phyloP scores from a whole-genome alignment of 176 grass and related monocot genomes.

The Carex pumila region DNA sequence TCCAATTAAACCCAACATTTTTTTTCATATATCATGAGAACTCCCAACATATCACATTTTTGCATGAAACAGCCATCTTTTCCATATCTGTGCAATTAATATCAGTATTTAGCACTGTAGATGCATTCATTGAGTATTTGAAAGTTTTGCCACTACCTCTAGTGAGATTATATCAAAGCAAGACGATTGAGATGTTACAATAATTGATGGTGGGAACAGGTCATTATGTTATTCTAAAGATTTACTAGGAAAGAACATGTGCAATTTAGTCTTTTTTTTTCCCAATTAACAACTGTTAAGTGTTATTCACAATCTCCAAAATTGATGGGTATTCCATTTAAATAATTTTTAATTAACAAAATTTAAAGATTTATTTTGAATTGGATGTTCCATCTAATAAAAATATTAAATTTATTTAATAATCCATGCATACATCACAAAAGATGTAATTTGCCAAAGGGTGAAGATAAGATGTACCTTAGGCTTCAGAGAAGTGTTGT shows the following conservation, averaged over 20 bases:
- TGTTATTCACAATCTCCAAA: neutral
- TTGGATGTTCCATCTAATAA: no score
- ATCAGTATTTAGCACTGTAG: neutral
- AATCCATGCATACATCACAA: neutral
- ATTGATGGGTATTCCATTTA: neutral
- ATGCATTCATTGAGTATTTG: neutral
- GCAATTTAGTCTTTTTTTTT: neutral
- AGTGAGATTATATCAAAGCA: constrained; percentile 1
- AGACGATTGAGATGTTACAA: neutral
- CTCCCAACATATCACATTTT: neutral
- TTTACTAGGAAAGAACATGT: neutral
- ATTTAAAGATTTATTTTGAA: no score
- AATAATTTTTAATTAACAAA: no score
- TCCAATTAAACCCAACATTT: neutral
- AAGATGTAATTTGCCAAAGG: neutral
- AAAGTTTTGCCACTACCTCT: neutral
- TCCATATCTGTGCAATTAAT: neutral
- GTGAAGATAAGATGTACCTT: constrained; percentile 41
- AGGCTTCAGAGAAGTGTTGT: constrained; percentile 61
- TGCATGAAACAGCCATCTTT: neutral
- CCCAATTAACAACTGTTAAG: neutral
- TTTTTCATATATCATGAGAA: neutral
- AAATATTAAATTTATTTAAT: no score
- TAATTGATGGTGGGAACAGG: neutral
- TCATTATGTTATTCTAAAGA: neutral